These are phyloP conservation scores for Teratosphaeria zuluensis DNA, from an alignment of 2,329 filamentous ascomycete genomes.

Conservation along the genomic window DNA sequence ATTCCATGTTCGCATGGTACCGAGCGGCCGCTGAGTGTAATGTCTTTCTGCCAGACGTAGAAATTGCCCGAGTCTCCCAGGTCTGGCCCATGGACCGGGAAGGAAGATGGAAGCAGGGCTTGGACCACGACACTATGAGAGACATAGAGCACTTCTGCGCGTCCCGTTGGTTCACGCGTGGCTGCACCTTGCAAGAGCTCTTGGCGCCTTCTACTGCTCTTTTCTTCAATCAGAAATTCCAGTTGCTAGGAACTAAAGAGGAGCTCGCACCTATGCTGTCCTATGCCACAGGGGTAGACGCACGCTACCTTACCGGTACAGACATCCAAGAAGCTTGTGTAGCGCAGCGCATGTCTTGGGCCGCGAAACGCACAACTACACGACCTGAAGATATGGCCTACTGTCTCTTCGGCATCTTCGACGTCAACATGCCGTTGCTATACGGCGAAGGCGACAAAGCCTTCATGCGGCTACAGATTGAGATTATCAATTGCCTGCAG, in stretches of 20 bases:
- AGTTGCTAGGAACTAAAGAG: not conserved
- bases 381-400: constrained; percentile 8
- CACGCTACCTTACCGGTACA: not conserved
- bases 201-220: not conserved
- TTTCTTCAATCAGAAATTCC: not conserved
- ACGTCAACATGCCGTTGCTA: constrained; percentile 34
- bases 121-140: no score
- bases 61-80: not conserved
- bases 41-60: not conserved
- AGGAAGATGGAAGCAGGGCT: no score
- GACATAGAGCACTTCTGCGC: not conserved
- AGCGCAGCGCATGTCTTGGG: constrained; percentile 12
- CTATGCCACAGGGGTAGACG: not conserved
- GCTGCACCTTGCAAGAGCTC: constrained; percentile 2
- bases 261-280: not conserved
- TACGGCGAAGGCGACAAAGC: constrained; percentile 27
- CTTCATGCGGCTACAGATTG: constrained; percentile 10
- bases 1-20: constrained; percentile 2
- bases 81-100: not conserved
- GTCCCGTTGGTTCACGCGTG: not conserved
- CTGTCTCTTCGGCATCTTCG: constrained; percentile 25
- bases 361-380: constrained; percentile 3
- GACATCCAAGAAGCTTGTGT: not conserved
- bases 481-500: constrained; percentile 6
- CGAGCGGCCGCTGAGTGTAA: not conserved